phyloP scores from a whole-genome alignment of 108 stramenopile genomes.

The Conticribra weissflogii region DNA sequence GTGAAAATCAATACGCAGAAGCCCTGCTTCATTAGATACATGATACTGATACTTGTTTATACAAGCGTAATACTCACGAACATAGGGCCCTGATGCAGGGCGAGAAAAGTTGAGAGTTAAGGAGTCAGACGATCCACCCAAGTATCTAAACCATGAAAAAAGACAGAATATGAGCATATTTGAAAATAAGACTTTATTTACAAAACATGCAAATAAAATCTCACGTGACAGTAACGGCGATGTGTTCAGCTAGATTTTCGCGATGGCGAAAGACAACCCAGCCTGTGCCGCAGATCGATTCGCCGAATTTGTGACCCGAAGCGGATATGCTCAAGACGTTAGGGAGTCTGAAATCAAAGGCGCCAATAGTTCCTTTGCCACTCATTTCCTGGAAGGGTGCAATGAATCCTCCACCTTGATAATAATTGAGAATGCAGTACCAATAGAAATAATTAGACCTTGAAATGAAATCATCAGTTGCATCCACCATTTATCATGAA shows the following conservation, averaged over 20 bases:
- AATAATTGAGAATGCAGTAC: too few species aligned
- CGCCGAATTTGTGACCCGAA: constrained; percentile 69
- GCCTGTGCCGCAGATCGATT: constrained; percentile 58
- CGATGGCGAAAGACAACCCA: constrained; percentile 64
- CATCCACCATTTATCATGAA: too few species aligned
- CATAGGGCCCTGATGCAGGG: constrained; percentile 50
- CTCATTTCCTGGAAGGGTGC: constrained; percentile 55
- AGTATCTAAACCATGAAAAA: constrained; percentile 26
- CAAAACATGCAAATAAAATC: too few species aligned
- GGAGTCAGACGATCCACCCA: constrained; percentile 52
- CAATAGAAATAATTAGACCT: too few species aligned
- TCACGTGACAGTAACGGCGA: constrained; percentile 43
- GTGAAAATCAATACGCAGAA: not conserved
- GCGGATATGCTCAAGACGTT: constrained; percentile 55
- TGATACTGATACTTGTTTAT: too few species aligned
- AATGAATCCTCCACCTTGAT: constrained; percentile 50
- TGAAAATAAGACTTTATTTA: too few species aligned
- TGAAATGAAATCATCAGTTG: too few species aligned
- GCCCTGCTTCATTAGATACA: too few species aligned
- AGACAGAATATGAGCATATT: not conserved
- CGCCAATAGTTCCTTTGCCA: constrained; percentile 28
- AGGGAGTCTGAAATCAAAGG: constrained; percentile 60
- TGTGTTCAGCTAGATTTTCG: constrained; percentile 51
- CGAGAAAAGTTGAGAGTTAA: constrained; percentile 61
- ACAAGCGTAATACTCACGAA: too few species aligned